These are phyloP conservation scores for Ustilago esculenta DNA, from an alignment of 1,284 basidiomycete species.

Conservation along the genomic window DNA sequence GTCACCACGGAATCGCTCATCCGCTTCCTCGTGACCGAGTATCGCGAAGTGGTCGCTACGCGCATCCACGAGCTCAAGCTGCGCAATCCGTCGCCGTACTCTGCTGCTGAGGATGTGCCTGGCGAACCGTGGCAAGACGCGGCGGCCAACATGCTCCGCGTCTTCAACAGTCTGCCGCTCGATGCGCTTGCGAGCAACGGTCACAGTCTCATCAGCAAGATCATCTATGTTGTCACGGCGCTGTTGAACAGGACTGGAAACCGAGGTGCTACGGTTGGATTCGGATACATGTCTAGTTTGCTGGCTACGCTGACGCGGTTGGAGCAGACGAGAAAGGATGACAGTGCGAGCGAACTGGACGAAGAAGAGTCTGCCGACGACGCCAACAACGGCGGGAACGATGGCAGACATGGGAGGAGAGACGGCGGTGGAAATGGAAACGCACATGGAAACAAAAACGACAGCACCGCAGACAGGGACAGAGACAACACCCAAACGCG, in stretches of 20 bases:
- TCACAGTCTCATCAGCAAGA: conserved; percentile 44
- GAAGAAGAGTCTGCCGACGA: conserved; percentile 8
- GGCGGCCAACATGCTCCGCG: conserved; percentile 33
- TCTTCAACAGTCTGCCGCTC: conserved; percentile 42
- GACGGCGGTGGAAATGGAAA: neutral
- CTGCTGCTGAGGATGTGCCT: conserved; percentile 5
- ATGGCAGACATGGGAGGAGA: neutral
- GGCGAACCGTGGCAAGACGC: conserved; percentile 40
- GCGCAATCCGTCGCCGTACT: neutral
- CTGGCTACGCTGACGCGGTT: conserved; percentile 33
- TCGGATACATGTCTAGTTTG: conserved; percentile 39
- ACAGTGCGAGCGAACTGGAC: conserved; percentile 6
- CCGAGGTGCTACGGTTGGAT: conserved; percentile 8
- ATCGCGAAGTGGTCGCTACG: conserved; percentile 30
- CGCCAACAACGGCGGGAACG: conserved; percentile 5
- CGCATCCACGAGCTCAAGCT: conserved; percentile 32
- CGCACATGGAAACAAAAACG: neutral
- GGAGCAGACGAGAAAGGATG: conserved; percentile 28
- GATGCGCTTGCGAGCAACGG: conserved; percentile 53
- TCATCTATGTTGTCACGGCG: conserved; percentile 44
- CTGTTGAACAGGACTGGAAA: conserved; percentile 21
- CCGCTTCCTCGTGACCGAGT: conserved; percentile 50
- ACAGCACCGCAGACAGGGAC: neutral
- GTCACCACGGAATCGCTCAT: conserved; percentile 50
- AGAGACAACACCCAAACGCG: too few relatives aligned